A percentile compares a stretch with the other conserved stretches of the same genome.
These are phyloP conservation scores for Termitomyces sp. DNA, from an alignment of 768 basidiomycete species.

Conservation along the genomic window DNA sequence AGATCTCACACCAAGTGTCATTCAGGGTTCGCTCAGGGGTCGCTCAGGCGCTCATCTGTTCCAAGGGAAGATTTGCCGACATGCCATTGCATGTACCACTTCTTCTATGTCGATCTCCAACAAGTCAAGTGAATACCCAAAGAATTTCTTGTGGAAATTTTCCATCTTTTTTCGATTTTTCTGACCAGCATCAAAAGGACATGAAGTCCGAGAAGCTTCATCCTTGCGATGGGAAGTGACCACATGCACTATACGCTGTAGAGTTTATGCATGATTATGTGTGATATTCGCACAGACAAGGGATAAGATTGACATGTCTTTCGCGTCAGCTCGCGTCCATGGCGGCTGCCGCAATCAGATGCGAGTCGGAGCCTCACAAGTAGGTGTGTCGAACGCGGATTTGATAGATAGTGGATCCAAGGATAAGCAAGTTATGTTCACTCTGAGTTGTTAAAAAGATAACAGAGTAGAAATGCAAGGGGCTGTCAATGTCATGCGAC, in stretches of 20 bases:
- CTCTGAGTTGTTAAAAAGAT: not conserved
- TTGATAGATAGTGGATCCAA: not conserved
- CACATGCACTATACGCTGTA: too few species aligned
- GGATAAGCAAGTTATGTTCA: not conserved
- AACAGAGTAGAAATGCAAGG: not conserved
- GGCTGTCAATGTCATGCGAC: too few species aligned
- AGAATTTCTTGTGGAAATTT: too few species aligned
- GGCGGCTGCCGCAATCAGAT: not conserved
- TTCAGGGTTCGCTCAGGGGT: not conserved
- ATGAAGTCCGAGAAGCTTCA: too few species aligned
- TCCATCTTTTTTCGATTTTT: too few species aligned
- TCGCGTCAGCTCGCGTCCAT: not conserved
- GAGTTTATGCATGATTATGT: too few species aligned
- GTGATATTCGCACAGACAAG: too few species aligned
- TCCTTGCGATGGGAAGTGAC: too few species aligned
- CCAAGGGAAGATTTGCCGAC: not conserved
- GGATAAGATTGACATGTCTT: not conserved
- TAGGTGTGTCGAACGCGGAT: not conserved
- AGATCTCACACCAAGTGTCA: not conserved
- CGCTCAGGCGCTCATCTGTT: not conserved
- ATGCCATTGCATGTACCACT: too few species aligned
- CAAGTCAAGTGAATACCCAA: too few species aligned
- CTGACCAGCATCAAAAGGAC: too few species aligned
- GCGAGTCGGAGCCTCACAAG: not conserved
- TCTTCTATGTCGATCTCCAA: too few species aligned